Evolutionary conservation across 495 filamentous ascomycete species (phyloP).

Genomic region (Aspergillus heteromorphus): DNA sequence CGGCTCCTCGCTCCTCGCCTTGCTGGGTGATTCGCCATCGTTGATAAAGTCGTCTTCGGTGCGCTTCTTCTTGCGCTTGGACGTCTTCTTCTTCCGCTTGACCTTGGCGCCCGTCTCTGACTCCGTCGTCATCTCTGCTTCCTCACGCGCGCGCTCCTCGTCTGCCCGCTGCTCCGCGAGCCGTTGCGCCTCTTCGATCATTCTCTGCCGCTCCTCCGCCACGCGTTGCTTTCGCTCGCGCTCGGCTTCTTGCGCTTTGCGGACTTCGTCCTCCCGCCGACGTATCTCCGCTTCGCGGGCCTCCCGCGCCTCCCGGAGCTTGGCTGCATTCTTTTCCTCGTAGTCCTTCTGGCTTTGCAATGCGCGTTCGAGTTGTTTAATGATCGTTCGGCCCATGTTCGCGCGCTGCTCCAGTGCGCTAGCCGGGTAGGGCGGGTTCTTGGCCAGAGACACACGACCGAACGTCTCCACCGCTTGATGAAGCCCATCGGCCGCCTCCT

Average conservation of each 20-base stretch:
- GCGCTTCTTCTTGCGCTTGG: conserved; percentile 64
- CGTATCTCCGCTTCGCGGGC: conserved; percentile 70
- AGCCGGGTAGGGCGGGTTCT: conserved; percentile 85
- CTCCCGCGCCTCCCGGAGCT: conserved; percentile 69
- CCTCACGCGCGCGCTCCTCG: conserved; percentile 62
- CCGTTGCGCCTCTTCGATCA: conserved; percentile 68
- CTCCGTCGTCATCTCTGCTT: conserved; percentile 70
- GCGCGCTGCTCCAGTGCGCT: conserved; percentile 88
- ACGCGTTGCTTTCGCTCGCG: conserved; percentile 70
- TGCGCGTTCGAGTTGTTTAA: conserved; percentile 80
- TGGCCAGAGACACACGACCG: conserved; percentile 69
- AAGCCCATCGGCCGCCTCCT: conserved; percentile 75
- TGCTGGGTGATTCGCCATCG: conserved; percentile 13
- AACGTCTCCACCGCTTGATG: conserved; percentile 82
- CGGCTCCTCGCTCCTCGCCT: conserved; percentile 11
- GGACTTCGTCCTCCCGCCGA: conserved; percentile 65
- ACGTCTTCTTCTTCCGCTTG: conserved; percentile 61
- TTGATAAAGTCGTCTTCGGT: conserved; percentile 25
- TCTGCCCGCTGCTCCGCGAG: conserved; percentile 64
- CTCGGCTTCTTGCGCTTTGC: conserved; percentile 58
- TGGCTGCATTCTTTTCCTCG: conserved; percentile 85
- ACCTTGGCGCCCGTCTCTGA: conserved; percentile 70
- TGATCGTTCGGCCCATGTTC: conserved; percentile 93
- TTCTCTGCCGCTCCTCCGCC: conserved; percentile 71
- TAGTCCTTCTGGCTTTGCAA: conserved; percentile 82